Conservation (phyloP, 345 rosid species). For the Gossypium thurberi region DNA sequence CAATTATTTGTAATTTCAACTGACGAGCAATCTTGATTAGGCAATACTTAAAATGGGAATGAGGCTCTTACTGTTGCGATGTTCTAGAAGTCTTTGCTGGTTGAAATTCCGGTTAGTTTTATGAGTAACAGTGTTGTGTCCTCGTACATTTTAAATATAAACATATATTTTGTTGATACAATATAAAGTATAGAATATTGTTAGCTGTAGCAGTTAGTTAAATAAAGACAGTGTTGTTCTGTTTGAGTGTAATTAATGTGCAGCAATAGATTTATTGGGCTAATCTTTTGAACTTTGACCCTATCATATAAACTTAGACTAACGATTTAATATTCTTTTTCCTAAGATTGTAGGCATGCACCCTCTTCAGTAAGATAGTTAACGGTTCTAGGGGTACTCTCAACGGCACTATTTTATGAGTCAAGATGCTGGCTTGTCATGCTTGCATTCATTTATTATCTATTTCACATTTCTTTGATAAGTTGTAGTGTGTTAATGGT, state of each 20-base stretch:
- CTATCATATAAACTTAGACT: neutral
- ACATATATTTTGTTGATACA: neutral
- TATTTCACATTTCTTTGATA: neutral
- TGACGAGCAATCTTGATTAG: neutral
- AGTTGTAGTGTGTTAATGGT: neutral
- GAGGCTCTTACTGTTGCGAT: neutral
- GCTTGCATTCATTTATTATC: neutral
- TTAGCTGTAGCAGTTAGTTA: neutral
- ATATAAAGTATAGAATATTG: neutral
- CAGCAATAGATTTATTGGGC: neutral
- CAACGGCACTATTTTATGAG: neutral
- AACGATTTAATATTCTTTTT: neutral
- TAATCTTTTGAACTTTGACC: neutral
- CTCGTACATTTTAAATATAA: neutral
- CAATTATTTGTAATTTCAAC: neutral
- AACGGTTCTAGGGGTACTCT: neutral
- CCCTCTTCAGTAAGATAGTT: neutral
- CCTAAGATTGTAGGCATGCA: neutral
- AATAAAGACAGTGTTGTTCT: neutral
- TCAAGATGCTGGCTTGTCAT: neutral
- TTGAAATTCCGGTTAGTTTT: neutral
- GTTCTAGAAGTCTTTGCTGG: neutral
- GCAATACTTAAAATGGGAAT: conserved; percentile 5
- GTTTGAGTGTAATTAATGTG: neutral
- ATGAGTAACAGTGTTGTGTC: neutral